Percentiles rank a stretch among this genome's conserved stretches.
phyloP scores from a whole-genome alignment of 2,329 filamentous ascomycete species.

The Tolypocladium endophyticum region DNA sequence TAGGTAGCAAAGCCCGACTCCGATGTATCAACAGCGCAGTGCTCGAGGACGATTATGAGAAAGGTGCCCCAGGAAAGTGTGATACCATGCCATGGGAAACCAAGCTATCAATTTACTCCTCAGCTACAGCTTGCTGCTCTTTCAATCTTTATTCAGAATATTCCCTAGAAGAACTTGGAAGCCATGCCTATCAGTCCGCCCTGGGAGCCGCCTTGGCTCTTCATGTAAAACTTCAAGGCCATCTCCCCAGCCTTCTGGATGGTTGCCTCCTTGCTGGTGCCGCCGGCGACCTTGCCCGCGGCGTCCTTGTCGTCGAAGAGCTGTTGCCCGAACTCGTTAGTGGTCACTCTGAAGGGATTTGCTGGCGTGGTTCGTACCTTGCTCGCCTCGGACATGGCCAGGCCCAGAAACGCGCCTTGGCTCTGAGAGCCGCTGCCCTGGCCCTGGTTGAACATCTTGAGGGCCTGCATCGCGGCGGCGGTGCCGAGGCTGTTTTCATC shows the following conservation, averaged over 20 bases:
- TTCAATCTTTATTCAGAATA: too few species aligned
- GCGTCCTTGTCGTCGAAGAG: constrained; percentile 50
- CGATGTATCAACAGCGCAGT: too few species aligned
- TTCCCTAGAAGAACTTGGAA: constrained; percentile 30
- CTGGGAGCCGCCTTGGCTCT: constrained; percentile 49
- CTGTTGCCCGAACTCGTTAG: constrained; percentile 15
- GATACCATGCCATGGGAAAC: neutral
- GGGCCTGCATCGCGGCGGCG: constrained; percentile 70
- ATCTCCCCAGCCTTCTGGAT: constrained; percentile 73
- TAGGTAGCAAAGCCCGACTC: too few species aligned
- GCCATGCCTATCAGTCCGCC: constrained; percentile 35
- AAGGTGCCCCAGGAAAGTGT: neutral
- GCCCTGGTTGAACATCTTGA: constrained; percentile 66
- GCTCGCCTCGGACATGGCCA: constrained; percentile 81
- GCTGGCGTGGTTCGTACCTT: too few species aligned
- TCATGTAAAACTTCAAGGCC: constrained; percentile 86
- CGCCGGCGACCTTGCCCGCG: constrained; percentile 40
- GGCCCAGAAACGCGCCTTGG: constrained; percentile 71
- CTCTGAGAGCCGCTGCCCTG: constrained; percentile 34
- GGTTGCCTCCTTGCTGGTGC: constrained; percentile 69
- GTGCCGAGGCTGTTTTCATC: constrained; percentile 49
- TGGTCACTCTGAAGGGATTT: neutral
- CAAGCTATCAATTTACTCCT: too few species aligned
- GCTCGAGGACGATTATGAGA: too few species aligned
- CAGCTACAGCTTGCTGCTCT: neutral